Percentiles rank a stretch among this genome's conserved stretches.
These are phyloP conservation scores for Serpula lacrymans DNA, from an alignment of 768 basidiomycete species.

Conservation along the genomic window DNA sequence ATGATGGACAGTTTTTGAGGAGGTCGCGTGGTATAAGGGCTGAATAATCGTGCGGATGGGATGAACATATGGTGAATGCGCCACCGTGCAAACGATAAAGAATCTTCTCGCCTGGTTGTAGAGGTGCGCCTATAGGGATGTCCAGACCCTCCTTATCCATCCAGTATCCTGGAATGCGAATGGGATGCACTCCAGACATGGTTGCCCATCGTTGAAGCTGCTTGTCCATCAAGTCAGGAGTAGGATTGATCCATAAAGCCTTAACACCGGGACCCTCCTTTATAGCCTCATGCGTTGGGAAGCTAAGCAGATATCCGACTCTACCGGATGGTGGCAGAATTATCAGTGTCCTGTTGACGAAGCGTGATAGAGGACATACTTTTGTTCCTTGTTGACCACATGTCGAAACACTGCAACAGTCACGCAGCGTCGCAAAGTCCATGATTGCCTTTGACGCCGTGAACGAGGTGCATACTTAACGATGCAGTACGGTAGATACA, in stretches of 20 bases:
- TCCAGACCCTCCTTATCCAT: constrained; percentile 16
- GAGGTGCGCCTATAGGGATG: constrained; percentile 15
- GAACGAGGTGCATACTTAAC: constrained; percentile 10
- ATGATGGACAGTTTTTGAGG: constrained; percentile 9
- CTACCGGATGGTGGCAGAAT: constrained; percentile 11
- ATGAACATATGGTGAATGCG: constrained; percentile 21
- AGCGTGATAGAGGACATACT: constrained; percentile 9
- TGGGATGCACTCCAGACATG: constrained; percentile 22
- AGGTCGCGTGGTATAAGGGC: constrained; percentile 19
- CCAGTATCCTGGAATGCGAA: constrained; percentile 36
- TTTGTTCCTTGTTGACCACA: constrained; percentile 14
- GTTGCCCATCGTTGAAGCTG: constrained; percentile 25
- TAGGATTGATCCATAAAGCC: constrained; percentile 32
- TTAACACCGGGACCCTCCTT: constrained; percentile 18
- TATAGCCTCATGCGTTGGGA: constrained; percentile 19
- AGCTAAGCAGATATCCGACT: constrained; percentile 13
- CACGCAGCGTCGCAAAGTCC: constrained; percentile 20
- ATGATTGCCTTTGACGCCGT: constrained; percentile 20
- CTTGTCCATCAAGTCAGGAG: constrained; percentile 30
- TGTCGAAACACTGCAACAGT: constrained; percentile 18
- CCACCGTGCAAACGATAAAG: constrained; percentile 33
- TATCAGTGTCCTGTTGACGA: not conserved
- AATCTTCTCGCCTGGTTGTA: constrained; percentile 29
- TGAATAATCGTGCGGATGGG: constrained; percentile 22
- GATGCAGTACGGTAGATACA: constrained; percentile 21